phyloP scores from a whole-genome alignment of 2,329 filamentous ascomycete genomes.

The Ophiocordyceps sinensis region DNA sequence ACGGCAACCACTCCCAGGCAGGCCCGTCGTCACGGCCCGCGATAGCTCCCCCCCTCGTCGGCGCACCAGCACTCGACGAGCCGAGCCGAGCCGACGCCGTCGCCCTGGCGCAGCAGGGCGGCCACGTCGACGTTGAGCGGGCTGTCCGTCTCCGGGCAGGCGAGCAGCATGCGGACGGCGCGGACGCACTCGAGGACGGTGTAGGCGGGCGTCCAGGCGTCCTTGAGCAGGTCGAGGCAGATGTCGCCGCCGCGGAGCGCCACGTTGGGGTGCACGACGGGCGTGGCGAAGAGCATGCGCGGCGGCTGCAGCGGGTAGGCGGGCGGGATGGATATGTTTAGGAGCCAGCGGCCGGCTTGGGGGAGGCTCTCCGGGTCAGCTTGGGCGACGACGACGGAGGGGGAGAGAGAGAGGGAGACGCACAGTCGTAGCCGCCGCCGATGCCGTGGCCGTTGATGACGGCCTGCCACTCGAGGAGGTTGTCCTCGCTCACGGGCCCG shows the following conservation, averaged over 20 bases:
- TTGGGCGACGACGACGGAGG: neutral
- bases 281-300: constrained; percentile 65
- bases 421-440: constrained; percentile 42
- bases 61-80: constrained; percentile 58
- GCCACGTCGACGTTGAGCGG: constrained; percentile 72
- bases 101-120: constrained; percentile 52
- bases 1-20: no score
- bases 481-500: constrained; percentile 36
- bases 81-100: constrained; percentile 50
- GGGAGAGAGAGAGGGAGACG: constrained; percentile 5
- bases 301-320: constrained; percentile 72
- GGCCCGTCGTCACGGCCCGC: constrained; percentile 15
- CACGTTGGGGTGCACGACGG: constrained; percentile 73
- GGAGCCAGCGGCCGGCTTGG: constrained; percentile 63
- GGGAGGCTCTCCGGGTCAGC: constrained; percentile 1
- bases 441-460: constrained; percentile 45
- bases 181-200: constrained; percentile 63
- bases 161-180: constrained; percentile 51
- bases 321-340: constrained; percentile 60
- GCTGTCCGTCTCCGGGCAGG: constrained; percentile 54
- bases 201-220: constrained; percentile 75
- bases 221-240: constrained; percentile 73
- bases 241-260: constrained; percentile 66
- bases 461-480: constrained; percentile 43
- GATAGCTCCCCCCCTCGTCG: constrained; percentile 20